Percentiles rank a stretch among this genome's conserved stretches.
These are phyloP conservation scores for Gastrolobium villosum DNA, from an alignment of 306 rosid species.

Conservation along the genomic window DNA sequence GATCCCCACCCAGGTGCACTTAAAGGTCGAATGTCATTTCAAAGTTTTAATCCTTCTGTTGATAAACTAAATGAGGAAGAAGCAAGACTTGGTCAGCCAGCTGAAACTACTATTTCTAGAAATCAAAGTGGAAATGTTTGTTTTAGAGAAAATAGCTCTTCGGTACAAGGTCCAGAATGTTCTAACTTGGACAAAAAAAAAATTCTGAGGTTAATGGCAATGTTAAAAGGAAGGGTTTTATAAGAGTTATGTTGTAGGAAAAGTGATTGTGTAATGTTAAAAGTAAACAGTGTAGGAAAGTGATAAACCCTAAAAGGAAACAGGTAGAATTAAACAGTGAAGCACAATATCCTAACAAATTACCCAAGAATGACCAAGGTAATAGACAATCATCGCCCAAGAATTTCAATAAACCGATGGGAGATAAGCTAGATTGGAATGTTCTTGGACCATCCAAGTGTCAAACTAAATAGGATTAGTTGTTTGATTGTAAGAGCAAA, in stretches of 20 bases:
- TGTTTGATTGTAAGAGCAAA: conserved; percentile 42
- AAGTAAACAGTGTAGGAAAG: too few relatives aligned
- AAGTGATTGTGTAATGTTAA: too few relatives aligned
- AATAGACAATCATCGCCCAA: conserved; percentile 40
- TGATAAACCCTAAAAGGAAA: conserved; percentile 76
- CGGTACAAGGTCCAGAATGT: conserved; percentile 53
- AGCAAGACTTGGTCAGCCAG: conserved; percentile 57
- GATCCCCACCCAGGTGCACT: conserved; percentile 89
- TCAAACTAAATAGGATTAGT: conserved; percentile 58
- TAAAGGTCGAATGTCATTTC: conserved; percentile 91
- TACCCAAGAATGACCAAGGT: conserved; percentile 52
- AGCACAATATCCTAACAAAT: conserved; percentile 52
- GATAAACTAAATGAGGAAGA: conserved; percentile 87
- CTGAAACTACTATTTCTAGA: conserved; percentile 54
- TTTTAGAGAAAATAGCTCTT: conserved; percentile 56
- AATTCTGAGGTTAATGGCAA: conserved; percentile 52
- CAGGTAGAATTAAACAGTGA: conserved; percentile 53
- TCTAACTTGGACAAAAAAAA: conserved; percentile 32
- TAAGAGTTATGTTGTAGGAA: too few relatives aligned
- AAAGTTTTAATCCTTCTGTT: conserved; percentile 82
- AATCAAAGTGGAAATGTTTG: conserved; percentile 59
- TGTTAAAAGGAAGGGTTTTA: conserved; percentile 73
- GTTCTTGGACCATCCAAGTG: conserved; percentile 70
- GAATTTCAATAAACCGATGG: conserved; percentile 66
- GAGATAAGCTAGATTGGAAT: conserved; percentile 74